Evolutionary conservation across 768 basidiomycete genomes (phyloP).

Genomic region (Cystobasidiopsis lactophilus): DNA sequence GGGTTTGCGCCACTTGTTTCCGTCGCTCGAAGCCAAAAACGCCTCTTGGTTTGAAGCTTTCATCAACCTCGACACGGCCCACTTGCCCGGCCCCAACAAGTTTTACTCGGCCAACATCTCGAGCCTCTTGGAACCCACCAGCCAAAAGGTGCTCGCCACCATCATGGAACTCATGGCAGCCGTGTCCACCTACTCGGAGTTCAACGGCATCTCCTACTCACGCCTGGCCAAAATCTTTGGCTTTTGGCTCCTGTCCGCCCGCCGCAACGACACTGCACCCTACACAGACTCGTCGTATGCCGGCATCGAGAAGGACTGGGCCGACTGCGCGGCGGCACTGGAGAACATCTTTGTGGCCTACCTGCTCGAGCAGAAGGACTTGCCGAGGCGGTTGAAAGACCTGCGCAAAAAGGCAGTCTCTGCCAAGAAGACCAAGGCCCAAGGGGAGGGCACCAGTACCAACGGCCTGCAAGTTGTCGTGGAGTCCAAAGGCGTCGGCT

Average conservation of each 20-base stretch:
- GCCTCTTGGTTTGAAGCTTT: not conserved
- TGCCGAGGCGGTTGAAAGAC: conserved; percentile 4
- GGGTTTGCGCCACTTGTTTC: not conserved
- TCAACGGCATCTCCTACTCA: not conserved
- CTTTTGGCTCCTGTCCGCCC: conserved; percentile 7
- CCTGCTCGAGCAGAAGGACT: not conserved
- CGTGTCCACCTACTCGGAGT: not conserved
- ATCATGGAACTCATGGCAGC: not conserved
- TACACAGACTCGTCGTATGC: not conserved
- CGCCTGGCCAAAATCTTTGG: conserved; percentile 6
- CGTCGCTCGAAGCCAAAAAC: not conserved
- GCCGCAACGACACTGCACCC: not conserved
- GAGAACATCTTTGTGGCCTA: conserved; percentile 10
- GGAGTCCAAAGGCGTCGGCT: not conserved
- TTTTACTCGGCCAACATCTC: not conserved
- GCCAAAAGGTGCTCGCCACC: not conserved
- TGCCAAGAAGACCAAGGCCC: not conserved
- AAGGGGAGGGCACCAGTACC: not conserved
- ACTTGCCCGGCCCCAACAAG: not conserved
- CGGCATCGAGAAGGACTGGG: conserved; percentile 2
- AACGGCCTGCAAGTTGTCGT: not conserved
- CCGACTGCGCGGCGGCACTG: not conserved
- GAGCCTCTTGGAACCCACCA: not conserved
- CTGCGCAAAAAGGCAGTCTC: not conserved
- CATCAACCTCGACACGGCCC: not conserved